These are phyloP conservation scores for Miscanthus lutarioriparius DNA, from an alignment of 176 grass and related monocot species.

Conservation along the genomic window DNA sequence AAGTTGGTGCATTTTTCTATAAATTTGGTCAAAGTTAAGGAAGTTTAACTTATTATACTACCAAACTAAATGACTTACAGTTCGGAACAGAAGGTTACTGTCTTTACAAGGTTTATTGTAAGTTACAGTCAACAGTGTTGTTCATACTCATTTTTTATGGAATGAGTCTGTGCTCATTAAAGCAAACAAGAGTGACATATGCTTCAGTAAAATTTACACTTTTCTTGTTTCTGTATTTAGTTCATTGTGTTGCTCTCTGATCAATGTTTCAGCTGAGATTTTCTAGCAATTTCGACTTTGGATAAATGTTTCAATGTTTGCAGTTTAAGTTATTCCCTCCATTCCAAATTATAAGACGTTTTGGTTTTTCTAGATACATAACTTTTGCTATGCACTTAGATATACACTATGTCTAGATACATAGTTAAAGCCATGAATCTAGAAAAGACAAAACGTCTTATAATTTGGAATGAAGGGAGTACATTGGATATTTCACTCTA, in stretches of 20 bases:
- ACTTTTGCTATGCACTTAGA: no score
- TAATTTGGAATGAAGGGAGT: not conserved
- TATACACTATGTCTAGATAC: no score
- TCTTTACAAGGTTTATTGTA: not conserved
- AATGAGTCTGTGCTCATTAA: not conserved
- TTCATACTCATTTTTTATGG: not conserved
- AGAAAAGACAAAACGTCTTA: no score
- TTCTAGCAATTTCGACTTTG: not conserved
- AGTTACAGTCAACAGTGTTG: not conserved
- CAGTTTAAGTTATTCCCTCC: not conserved
- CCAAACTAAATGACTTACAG: not conserved
- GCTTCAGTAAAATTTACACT: not conserved
- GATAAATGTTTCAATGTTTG: not conserved
- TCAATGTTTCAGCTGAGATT: not conserved
- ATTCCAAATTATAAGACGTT: no score
- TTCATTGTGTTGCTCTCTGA: conserved; percentile 12
- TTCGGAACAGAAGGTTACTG: not conserved
- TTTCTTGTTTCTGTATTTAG: not conserved
- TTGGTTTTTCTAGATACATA: no score
- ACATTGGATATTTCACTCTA: not conserved
- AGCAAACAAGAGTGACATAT: not conserved
- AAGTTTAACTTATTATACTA: not conserved
- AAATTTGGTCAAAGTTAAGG: not conserved
- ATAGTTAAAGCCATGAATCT: no score
- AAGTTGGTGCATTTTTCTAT: not conserved